Base-by-base conservation (phyloP, 2,329 filamentous ascomycete genomes). In the Colletotrichum orchidophilum region DNA sequence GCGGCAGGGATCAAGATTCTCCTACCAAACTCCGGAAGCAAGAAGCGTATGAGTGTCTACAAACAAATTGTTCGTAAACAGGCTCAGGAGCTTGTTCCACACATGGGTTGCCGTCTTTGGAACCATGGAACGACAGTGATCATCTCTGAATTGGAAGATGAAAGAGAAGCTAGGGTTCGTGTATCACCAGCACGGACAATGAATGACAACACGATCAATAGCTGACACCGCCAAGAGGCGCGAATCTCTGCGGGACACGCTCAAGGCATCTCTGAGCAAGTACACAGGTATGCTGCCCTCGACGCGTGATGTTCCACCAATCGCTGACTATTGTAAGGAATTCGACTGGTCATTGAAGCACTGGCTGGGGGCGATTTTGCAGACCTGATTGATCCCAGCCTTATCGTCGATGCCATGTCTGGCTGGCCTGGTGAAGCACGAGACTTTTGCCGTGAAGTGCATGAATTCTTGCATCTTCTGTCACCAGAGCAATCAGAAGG, bases 261-360 rank as follows among this genome's bases (percentile, higher is more conserved):
- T 63, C 15, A 12, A 15, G 8, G 9, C 21, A 29, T 63, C 57
- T 15, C 9, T 60, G 6, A 7, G 33, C 9, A 71, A 71, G 46
- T 66, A 60, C 11, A 31, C 33, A 33, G 65, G 55, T 55, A 18
- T 31, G 21, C 12, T 18, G 1, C 12, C 5, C 18, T 46, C 21
- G 1, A 3, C 27, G 13, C 9, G 5, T 5, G 6, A 26, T 33
- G 6, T 1, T 8, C n/a, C 3, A 8, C 8, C 4, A 15, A 8
- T 13, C 7, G n/a, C 54, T 66, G 15, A 70, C 33, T 1, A 21
- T 26, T 26, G 5, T 33, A 24, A 77, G 75, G 75, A 4, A 62
- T 80, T 21, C 75, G 79, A 26, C 75, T 79, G 27, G 53, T 82
- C 15, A 74, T 70, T 11, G 59, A 71, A 35, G 59, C 65, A 13